Percentiles rank a stretch among this genome's conserved stretches.
These are phyloP conservation scores for Lachancea sp. DNA, from an alignment of 805 yeast genomes.

Conservation along the genomic window DNA sequence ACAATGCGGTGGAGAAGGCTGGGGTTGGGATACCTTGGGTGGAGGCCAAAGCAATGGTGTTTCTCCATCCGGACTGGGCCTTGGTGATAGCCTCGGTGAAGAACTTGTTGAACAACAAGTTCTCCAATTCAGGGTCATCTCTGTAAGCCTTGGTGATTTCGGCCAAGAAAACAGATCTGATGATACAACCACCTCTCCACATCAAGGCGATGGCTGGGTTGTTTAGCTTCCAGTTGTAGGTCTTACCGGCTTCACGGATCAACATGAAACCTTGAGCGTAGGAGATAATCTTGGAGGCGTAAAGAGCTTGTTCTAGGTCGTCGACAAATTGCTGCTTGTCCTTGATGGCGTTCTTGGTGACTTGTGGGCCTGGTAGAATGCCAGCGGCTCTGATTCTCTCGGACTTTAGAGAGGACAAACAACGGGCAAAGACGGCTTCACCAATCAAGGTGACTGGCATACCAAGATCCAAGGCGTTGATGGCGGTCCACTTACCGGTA, in stretches of 20 bases:
- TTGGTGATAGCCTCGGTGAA: conserved; percentile 83
- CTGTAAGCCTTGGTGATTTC: conserved; percentile 97
- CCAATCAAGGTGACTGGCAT: conserved; percentile 98
- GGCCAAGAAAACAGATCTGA: conserved; percentile 96
- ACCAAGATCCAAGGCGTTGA: conserved; percentile 94
- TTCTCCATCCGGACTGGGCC: conserved; percentile 96
- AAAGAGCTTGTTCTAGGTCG: conserved; percentile 94
- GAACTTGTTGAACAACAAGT: conserved; percentile 92
- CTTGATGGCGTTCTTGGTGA: conserved; percentile 54
- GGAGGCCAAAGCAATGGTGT: conserved; percentile 70
- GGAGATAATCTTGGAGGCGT: conserved; percentile 96
- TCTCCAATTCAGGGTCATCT: conserved; percentile 87
- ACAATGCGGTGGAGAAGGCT: conserved; percentile 92
- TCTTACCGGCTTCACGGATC: conserved; percentile 96
- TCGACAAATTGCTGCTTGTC: conserved; percentile 83
- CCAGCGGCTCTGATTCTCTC: conserved; percentile 87
- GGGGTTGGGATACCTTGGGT: conserved; percentile 93
- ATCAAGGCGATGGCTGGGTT: conserved; percentile 97
- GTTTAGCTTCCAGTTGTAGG: conserved; percentile 94
- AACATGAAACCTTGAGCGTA: conserved; percentile 99
- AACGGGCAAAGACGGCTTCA: conserved; percentile 97
- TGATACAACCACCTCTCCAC: conserved; percentile 99
- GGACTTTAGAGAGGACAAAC: conserved; percentile 83
- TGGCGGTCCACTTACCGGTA: conserved; percentile 99
- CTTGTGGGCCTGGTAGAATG: conserved; percentile 70